Percentiles rank a stretch among this genome's conserved stretches.
These are phyloP conservation scores for Ploettnerulaceae sp. DNA, from an alignment of 2,329 filamentous ascomycete species.

Conservation along the genomic window DNA sequence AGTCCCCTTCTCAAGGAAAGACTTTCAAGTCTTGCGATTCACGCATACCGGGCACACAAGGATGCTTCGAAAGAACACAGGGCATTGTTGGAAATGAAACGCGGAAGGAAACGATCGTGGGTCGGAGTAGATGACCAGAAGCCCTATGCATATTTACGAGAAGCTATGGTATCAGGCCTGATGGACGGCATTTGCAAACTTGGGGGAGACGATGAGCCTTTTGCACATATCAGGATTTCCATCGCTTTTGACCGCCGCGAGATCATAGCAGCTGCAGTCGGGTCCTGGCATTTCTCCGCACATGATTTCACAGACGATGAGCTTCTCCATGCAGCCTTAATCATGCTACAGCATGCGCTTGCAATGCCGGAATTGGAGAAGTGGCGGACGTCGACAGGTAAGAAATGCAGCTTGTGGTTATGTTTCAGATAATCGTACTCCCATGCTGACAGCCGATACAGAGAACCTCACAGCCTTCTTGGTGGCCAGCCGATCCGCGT, in stretches of 20 bases:
- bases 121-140: constrained; percentile 81
- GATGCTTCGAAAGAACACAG: constrained; percentile 70
- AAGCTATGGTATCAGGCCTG: constrained; percentile 88
- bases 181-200: constrained; percentile 85
- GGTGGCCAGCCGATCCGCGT: constrained; percentile 84
- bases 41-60: constrained; percentile 78
- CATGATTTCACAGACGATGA: constrained; percentile 90
- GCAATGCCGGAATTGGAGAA: constrained; percentile 72
- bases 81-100: constrained; percentile 65
- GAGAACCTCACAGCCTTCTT: constrained; percentile 82
- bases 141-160: constrained; percentile 82
- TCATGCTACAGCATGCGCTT: constrained; percentile 88
- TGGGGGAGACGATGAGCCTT: constrained; percentile 54
- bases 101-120: constrained; percentile 83
- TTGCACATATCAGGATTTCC: constrained; percentile 61
- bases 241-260: constrained; percentile 61
- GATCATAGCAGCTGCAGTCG: constrained; percentile 60
- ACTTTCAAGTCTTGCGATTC: constrained; percentile 71
- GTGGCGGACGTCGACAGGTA: constrained; percentile 76
- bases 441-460: constrained; percentile 43
- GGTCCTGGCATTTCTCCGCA: constrained; percentile 82
- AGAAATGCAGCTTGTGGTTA: constrained; percentile 30
- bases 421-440: constrained; percentile 27
- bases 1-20: constrained; percentile 72
- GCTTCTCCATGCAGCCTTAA: constrained; percentile 74